These are phyloP conservation scores for Suillus subluteus DNA, from an alignment of 768 basidiomycete genomes.

Conservation along the genomic window DNA sequence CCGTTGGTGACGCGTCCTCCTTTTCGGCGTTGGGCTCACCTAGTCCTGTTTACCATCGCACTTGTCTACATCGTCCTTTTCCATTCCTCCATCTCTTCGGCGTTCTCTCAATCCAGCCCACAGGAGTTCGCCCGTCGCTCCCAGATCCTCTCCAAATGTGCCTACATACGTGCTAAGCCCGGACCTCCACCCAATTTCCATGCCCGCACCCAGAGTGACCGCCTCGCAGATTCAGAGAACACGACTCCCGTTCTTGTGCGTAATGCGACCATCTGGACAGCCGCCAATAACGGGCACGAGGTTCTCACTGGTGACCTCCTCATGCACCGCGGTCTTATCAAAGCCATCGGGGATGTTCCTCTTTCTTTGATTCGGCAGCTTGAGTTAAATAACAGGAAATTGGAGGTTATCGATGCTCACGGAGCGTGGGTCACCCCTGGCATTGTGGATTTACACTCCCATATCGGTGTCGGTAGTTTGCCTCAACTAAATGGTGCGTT, in stretches of 20 bases:
- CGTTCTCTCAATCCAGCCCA: not conserved
- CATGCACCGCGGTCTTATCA: constrained; percentile 70
- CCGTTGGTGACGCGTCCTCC: not conserved
- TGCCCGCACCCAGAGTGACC: constrained; percentile 58
- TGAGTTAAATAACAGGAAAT: constrained; percentile 33
- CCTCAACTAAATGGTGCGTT: constrained; percentile 36
- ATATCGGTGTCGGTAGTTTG: constrained; percentile 45
- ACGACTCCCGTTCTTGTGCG: constrained; percentile 66
- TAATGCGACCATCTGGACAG: constrained; percentile 88
- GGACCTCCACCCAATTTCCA: constrained; percentile 52
- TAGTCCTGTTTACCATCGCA: not conserved
- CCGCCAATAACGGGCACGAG: constrained; percentile 65
- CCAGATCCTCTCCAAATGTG: constrained; percentile 47
- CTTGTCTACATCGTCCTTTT: not conserved
- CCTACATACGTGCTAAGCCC: constrained; percentile 41
- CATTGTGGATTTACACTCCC: constrained; percentile 53
- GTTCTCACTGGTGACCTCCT: constrained; percentile 69
- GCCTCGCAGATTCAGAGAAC: constrained; percentile 54
- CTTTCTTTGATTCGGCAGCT: constrained; percentile 21
- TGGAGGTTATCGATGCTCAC: constrained; percentile 61
- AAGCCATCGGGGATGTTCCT: constrained; percentile 54
- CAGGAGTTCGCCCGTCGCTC: constrained; percentile 18
- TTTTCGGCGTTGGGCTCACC: not conserved
- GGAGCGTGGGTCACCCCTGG: constrained; percentile 86
- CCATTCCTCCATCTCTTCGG: not conserved